A percentile compares a stretch with the other conserved stretches of the same genome.
Conservation (phyloP, 768 basidiomycete genomes). For the Mycena venus region DNA sequence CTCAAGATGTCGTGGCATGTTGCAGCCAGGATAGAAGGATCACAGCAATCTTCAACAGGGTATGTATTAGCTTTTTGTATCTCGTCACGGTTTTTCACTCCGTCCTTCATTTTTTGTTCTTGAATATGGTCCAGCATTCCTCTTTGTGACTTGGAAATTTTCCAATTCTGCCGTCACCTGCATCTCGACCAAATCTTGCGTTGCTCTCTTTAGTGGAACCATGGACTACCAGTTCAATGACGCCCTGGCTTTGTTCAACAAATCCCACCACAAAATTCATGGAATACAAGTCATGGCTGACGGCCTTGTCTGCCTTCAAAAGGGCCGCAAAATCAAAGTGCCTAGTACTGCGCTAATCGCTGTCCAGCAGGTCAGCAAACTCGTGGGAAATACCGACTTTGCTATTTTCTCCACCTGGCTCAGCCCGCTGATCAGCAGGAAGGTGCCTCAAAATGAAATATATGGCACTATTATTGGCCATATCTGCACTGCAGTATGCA, state of each 20-base stretch:
- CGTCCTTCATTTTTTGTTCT: too few relatives aligned
- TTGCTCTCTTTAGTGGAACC: too few relatives aligned
- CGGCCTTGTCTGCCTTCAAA: neutral
- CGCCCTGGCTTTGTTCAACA: neutral
- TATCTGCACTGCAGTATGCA: slow-evolving; percentile 1
- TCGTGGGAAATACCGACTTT: slow-evolving; percentile 4
- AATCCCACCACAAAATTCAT: neutral
- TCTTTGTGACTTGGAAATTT: too few relatives aligned
- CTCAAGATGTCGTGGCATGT: too few relatives aligned
- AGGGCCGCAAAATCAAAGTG: slow-evolving; percentile 1
- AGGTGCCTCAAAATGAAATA: neutral
- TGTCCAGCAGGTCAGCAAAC: neutral
- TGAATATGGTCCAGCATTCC: too few relatives aligned
- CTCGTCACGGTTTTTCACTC: too few relatives aligned
- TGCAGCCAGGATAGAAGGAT: too few relatives aligned
- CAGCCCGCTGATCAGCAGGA: slow-evolving; percentile 2
- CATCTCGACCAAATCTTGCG: too few relatives aligned
- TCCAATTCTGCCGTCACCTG: too few relatives aligned
- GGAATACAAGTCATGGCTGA: neutral
- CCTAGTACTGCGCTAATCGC: slow-evolving; percentile 6
- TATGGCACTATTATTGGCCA: slow-evolving; percentile 9
- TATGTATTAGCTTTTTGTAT: too few relatives aligned
- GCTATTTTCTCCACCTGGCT: slow-evolving; percentile 23
- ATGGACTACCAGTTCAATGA: too few relatives aligned
- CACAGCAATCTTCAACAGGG: too few relatives aligned